A percentile compares a stretch with the other conserved stretches of the same genome.
phyloP scores from a whole-genome alignment of 441 rosid genomes.

The Theobroma grandiflorum region DNA sequence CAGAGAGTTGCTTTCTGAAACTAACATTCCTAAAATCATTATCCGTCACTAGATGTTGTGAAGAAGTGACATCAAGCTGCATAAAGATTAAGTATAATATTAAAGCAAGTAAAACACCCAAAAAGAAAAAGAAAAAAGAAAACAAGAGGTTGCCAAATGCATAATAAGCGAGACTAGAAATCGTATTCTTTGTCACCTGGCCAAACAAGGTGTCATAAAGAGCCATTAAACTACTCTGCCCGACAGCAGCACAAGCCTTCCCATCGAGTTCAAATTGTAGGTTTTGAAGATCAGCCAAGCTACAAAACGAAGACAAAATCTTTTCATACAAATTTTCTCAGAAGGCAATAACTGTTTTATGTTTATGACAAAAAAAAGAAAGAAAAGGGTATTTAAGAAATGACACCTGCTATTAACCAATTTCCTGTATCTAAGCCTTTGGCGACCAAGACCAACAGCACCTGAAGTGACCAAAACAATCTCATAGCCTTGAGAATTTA shows the following conservation, averaged over 20 bases:
- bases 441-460: slow-evolving; percentile 59
- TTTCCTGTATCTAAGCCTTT: slow-evolving; percentile 57
- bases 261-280: slow-evolving; percentile 59
- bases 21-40: slow-evolving; percentile 48
- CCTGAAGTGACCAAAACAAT: slow-evolving; percentile 56
- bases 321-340: not conserved
- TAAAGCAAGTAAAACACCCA: not conserved
- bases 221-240: slow-evolving; percentile 62
- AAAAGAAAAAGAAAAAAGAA: not conserved
- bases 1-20: slow-evolving; percentile 55
- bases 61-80: slow-evolving; percentile 62
- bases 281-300: slow-evolving; percentile 63
- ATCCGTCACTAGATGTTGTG: slow-evolving; percentile 61
- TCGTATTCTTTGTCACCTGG: slow-evolving; percentile 41
- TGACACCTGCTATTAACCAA: slow-evolving; percentile 57
- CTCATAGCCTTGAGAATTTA: slow-evolving; percentile 54
- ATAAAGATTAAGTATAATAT: slow-evolving; percentile 22
- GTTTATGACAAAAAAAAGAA: not conserved
- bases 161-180: not conserved
- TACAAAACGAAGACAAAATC: slow-evolving; percentile 29
- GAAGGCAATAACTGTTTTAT: not conserved
- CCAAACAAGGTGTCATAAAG: slow-evolving; percentile 54
- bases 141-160: slow-evolving; percentile 5
- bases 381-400: not conserved
- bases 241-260: slow-evolving; percentile 65